These are phyloP conservation scores for Aquilaria yunnanensis DNA, from an alignment of 345 rosid species.

Conservation along the genomic window DNA sequence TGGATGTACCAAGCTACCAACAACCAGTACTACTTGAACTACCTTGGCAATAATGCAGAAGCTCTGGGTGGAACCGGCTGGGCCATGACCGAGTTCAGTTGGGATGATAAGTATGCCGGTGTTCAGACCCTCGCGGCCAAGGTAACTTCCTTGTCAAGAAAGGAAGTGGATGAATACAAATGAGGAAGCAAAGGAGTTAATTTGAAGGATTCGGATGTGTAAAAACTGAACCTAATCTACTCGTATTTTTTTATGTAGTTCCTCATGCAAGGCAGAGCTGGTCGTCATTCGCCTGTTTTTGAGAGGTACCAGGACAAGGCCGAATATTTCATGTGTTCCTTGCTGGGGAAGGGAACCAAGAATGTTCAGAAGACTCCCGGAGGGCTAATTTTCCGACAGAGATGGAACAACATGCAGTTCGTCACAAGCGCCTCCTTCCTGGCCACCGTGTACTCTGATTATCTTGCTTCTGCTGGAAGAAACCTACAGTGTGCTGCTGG, in stretches of 20 bases:
- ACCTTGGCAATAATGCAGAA: slow-evolving; percentile 79
- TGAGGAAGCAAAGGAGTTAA: too few relatives aligned
- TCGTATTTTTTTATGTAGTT: slow-evolving; percentile 31
- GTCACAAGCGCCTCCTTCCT: slow-evolving; percentile 88
- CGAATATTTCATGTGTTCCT: slow-evolving; percentile 84
- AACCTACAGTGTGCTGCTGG: slow-evolving; percentile 57
- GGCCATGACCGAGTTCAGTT: slow-evolving; percentile 90
- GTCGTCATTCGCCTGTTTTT: slow-evolving; percentile 54
- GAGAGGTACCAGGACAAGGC: slow-evolving; percentile 77
- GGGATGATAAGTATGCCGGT: slow-evolving; percentile 99
- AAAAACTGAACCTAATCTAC: too few relatives aligned
- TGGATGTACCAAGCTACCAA: slow-evolving; percentile 89
- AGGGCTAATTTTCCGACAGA: slow-evolving; percentile 83
- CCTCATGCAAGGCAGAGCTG: slow-evolving; percentile 90
- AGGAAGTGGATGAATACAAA: too few relatives aligned
- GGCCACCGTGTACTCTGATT: slow-evolving; percentile 72
- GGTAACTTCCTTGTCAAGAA: slow-evolving; percentile 26
- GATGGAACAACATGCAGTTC: slow-evolving; percentile 96
- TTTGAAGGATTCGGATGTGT: too few relatives aligned
- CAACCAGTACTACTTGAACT: slow-evolving; percentile 67
- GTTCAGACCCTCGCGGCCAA: slow-evolving; percentile 92
- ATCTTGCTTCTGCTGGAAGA: slow-evolving; percentile 62
- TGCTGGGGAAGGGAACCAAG: slow-evolving; percentile 58
- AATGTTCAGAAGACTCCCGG: slow-evolving; percentile 87
- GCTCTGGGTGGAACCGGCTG: slow-evolving; percentile 90